These are phyloP conservation scores for Cutaneotrichosporon mucoides DNA, from an alignment of 1,284 basidiomycete genomes.

Conservation along the genomic window DNA sequence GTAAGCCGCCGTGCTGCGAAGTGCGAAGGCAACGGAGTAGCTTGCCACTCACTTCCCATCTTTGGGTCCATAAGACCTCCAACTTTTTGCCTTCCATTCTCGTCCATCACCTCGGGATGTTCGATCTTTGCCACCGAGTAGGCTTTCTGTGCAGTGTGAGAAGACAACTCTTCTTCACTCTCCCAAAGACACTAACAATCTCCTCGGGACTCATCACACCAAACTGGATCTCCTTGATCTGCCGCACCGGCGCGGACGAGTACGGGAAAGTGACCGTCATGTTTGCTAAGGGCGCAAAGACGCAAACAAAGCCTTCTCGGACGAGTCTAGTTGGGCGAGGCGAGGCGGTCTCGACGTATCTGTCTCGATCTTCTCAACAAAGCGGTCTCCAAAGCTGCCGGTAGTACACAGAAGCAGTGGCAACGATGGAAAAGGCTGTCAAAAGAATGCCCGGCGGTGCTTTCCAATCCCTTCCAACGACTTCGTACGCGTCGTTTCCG, in stretches of 20 bases:
- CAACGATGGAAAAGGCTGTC: too few species aligned
- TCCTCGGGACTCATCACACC: constrained; percentile 99
- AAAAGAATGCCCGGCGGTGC: too few species aligned
- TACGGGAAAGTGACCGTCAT: constrained; percentile 58
- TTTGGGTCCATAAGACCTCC: constrained; percentile 96
- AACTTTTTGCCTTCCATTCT: constrained; percentile 81
- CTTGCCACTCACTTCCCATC: constrained; percentile 66
- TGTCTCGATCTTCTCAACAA: too few species aligned
- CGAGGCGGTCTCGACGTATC: too few species aligned
- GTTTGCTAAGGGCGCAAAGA: constrained; percentile 10
- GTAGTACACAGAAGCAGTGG: too few species aligned
- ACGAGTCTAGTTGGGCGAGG: too few species aligned
- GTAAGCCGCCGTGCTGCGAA: constrained; percentile 22
- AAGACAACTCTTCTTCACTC: background rate
- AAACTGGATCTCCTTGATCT: constrained; percentile 98
- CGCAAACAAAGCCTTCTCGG: too few species aligned
- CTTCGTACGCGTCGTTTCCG: background rate
- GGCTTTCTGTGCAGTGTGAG: constrained; percentile 67
- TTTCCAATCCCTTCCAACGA: background rate
- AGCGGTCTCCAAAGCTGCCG: too few species aligned
- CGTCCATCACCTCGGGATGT: constrained; percentile 97
- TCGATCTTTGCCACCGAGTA: constrained; percentile 98
- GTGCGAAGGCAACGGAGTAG: background rate
- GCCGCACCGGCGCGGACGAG: constrained; percentile 87
- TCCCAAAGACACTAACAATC: constrained; percentile 64